These are phyloP conservation scores for Malus hybrid DNA, from an alignment of 331 rosid species.

Conservation along the genomic window DNA sequence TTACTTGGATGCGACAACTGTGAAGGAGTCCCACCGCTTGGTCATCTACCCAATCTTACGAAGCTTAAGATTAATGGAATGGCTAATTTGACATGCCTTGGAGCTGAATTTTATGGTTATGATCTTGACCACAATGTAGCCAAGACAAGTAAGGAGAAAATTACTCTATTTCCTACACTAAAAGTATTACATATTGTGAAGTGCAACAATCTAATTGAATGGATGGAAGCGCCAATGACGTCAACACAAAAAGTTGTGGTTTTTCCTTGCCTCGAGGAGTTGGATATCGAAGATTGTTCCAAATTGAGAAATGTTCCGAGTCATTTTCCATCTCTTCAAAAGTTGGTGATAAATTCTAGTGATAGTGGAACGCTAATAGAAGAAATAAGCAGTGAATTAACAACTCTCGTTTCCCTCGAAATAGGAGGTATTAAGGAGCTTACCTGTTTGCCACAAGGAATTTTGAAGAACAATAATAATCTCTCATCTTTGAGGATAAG, in stretches of 20 bases:
- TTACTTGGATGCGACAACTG: too few relatives aligned
- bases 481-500: fast-evolving
- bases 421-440: fast-evolving
- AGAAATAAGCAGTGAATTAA: not conserved
- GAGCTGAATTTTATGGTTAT: too few relatives aligned
- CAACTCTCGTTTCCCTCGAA: not conserved
- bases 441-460: not conserved
- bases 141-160: too few relatives aligned
- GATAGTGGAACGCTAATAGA: not conserved
- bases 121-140: too few relatives aligned
- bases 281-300: fast-evolving
- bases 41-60: too few relatives aligned
- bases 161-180: too few relatives aligned
- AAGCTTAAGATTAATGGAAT: too few relatives aligned
- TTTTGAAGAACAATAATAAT: not conserved
- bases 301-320: not conserved
- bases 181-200: too few relatives aligned
- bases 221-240: too few relatives aligned
- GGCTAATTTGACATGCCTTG: too few relatives aligned
- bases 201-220: too few relatives aligned
- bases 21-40: too few relatives aligned
- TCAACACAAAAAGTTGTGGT: not conserved
- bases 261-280: not conserved
- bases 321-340: not conserved
- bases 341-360: not conserved